phyloP scores from a whole-genome alignment of 2,329 filamentous ascomycete species.

The Herpotrichia juniperi region DNA sequence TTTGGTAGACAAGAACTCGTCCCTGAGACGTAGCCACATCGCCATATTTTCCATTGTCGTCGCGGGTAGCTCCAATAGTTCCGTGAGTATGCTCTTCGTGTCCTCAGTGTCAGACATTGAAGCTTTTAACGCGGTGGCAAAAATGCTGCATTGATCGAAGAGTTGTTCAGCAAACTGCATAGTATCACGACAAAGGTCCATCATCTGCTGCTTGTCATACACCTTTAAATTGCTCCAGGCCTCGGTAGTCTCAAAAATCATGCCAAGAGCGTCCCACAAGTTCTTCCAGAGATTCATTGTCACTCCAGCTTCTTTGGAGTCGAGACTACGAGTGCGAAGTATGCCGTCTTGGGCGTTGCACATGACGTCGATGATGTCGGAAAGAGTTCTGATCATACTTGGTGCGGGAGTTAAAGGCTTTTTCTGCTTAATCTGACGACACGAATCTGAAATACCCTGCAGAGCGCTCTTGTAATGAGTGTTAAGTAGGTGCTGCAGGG shows the following conservation, averaged over 20 bases:
- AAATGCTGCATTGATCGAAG: slow-evolving; percentile 82
- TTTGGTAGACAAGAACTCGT: slow-evolving; percentile 81
- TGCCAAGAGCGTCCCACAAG: slow-evolving; percentile 80
- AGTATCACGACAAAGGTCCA: slow-evolving; percentile 90
- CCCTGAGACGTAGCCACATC: slow-evolving; percentile 88
- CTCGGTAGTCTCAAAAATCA: slow-evolving; percentile 83
- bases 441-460: slow-evolving; percentile 61
- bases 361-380: slow-evolving; percentile 67
- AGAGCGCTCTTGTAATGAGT: slow-evolving; percentile 63
- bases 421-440: slow-evolving; percentile 61
- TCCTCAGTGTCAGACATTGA: slow-evolving; percentile 40
- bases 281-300: slow-evolving; percentile 82
- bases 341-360: slow-evolving; percentile 68
- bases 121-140: slow-evolving; percentile 71
- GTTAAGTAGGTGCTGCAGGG: slow-evolving; percentile 65
- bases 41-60: slow-evolving; percentile 71
- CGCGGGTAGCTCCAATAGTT: slow-evolving; percentile 69
- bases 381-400: slow-evolving; percentile 65
- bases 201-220: slow-evolving; percentile 75
- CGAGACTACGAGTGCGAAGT: slow-evolving; percentile 64
- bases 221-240: slow-evolving; percentile 75
- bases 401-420: slow-evolving; percentile 65
- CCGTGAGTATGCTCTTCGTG: slow-evolving; percentile 50
- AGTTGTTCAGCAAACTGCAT: slow-evolving; percentile 92
- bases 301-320: slow-evolving; percentile 66